Percentiles rank a stretch among this genome's conserved stretches.
These are phyloP conservation scores for Linum lewisii DNA, from an alignment of 345 rosid species.

Conservation along the genomic window DNA sequence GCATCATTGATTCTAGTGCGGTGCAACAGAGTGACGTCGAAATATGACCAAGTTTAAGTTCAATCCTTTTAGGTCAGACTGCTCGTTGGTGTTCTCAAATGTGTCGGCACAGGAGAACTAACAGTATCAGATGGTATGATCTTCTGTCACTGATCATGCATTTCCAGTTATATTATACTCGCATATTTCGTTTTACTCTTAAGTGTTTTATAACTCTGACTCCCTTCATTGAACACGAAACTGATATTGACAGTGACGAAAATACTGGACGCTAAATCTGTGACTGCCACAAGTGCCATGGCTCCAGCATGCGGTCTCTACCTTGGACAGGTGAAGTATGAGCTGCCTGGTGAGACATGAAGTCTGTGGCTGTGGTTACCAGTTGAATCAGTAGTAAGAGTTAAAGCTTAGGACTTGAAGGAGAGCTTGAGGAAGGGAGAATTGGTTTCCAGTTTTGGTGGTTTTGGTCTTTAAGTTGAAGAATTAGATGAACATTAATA, in stretches of 20 bases:
- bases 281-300: constrained; percentile 69
- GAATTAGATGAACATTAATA: too few relatives aligned
- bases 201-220: background rate
- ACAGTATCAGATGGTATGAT: constrained; percentile 56
- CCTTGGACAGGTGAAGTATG: constrained; percentile 73
- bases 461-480: too few relatives aligned
- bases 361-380: background rate
- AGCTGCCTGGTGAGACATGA: constrained; percentile 26
- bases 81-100: constrained; percentile 77
- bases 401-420: too few relatives aligned
- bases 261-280: constrained; percentile 62
- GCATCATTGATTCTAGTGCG: too few relatives aligned
- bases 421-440: too few relatives aligned
- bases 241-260: constrained; percentile 40
- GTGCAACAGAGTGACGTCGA: too few relatives aligned
- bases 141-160: background rate
- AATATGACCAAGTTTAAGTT: constrained; percentile 2
- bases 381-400: too few relatives aligned
- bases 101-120: constrained; percentile 73
- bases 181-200: background rate
- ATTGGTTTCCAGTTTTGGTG: too few relatives aligned
- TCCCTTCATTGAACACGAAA: background rate
- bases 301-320: constrained; percentile 83
- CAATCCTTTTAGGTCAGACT: constrained; percentile 58
- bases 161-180: too few relatives aligned